phyloP scores from a whole-genome alignment of 2,329 filamentous ascomycete genomes.

The Phialocephala sp. region DNA sequence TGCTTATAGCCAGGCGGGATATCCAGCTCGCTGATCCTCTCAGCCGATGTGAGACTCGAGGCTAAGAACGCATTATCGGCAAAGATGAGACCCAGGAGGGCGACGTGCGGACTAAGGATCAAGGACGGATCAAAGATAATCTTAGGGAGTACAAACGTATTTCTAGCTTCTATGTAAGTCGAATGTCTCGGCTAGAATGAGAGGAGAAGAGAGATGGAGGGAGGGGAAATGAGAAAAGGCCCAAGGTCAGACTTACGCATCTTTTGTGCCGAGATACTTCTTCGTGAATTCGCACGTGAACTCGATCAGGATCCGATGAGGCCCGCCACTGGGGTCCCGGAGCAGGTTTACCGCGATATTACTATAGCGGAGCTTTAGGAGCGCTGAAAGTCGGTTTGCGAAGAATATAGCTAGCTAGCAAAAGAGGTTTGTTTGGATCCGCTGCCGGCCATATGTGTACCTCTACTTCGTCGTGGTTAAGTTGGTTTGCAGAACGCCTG shows the following conservation, averaged over 20 bases:
- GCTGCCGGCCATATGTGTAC: slow-evolving; percentile 36
- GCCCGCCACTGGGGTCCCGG: slow-evolving; percentile 21
- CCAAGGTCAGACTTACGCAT: slow-evolving; percentile 13
- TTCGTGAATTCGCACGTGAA: slow-evolving; percentile 30
- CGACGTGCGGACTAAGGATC: slow-evolving; percentile 45
- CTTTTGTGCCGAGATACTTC: slow-evolving; percentile 23
- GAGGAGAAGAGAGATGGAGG: slow-evolving; percentile 4
- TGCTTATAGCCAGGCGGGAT: slow-evolving; percentile 37
- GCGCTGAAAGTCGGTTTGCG: slow-evolving; percentile 26
- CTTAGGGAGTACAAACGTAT: slow-evolving; percentile 44
- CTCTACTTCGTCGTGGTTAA: slow-evolving; percentile 39
- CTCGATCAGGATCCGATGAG: slow-evolving; percentile 25
- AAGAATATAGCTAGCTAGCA: slow-evolving; percentile 26
- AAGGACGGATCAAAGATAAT: slow-evolving; percentile 46
- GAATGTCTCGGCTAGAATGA: slow-evolving; percentile 17
- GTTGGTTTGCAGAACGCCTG: slow-evolving; percentile 35
- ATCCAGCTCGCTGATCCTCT: slow-evolving; percentile 1
- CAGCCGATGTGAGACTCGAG: slow-evolving; percentile 9
- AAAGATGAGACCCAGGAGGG: slow-evolving; percentile 43
- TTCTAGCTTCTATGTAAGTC: slow-evolving; percentile 16
- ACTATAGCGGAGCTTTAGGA: slow-evolving; percentile 29
- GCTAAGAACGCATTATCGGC: slow-evolving; percentile 24
- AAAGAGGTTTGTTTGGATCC: slow-evolving; percentile 31
- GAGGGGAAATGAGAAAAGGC: slow-evolving; percentile 14
- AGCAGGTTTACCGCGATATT: slow-evolving; percentile 29